Percentiles rank a stretch among this genome's conserved stretches.
Conservation (phyloP, 164 flowering plant species). For the Tinospora cordifolia region DNA sequence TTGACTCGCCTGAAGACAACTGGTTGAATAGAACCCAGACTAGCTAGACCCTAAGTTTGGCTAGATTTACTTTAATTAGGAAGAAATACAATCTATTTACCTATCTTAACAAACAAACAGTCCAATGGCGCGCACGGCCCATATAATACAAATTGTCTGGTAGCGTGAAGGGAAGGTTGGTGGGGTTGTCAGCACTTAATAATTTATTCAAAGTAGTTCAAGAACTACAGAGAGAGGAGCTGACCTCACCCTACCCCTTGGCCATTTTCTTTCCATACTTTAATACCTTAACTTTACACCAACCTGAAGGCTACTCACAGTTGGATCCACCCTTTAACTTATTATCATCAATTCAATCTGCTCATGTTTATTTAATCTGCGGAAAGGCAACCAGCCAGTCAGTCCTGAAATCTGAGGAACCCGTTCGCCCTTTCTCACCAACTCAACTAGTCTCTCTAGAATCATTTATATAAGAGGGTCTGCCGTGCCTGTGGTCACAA, state of each 20-base stretch:
- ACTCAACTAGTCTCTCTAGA: conserved; percentile 62
- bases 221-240: conserved; percentile 8
- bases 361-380: neutral
- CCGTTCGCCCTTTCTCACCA: conserved; percentile 69
- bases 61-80: too few species aligned
- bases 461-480: conserved; percentile 28
- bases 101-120: too few species aligned
- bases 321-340: conserved; percentile 17
- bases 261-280: conserved; percentile 20
- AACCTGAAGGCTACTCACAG: conserved; percentile 35
- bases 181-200: too few species aligned
- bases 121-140: too few species aligned
- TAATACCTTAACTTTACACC: conserved; percentile 39
- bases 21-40: too few species aligned
- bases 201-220: conserved; percentile 11
- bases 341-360: conserved; percentile 17
- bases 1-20: too few species aligned
- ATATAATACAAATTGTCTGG: too few species aligned
- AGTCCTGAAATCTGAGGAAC: neutral
- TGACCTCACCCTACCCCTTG: conserved; percentile 23
- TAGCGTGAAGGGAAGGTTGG: too few species aligned
- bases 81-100: too few species aligned
- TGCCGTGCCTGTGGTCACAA: neutral
- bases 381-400: conserved; percentile 46
- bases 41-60: too few species aligned